Percentiles rank a stretch among this genome's conserved stretches.
phyloP scores from a whole-genome alignment of 2,329 filamentous ascomycete genomes.

The Colletotrichum melonis region DNA sequence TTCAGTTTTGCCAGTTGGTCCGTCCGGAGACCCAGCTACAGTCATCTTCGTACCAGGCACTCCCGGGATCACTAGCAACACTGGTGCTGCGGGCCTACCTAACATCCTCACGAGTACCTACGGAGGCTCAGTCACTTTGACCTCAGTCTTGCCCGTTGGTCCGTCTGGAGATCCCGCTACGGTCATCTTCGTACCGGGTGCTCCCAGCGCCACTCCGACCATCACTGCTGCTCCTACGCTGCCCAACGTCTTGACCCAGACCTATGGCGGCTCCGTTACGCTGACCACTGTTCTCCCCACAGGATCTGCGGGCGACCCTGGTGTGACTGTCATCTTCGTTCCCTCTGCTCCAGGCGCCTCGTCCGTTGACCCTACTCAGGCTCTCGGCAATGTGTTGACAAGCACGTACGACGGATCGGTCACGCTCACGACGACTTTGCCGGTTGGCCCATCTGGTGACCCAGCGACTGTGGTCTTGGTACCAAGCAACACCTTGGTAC shows the following conservation, averaged over 20 bases:
- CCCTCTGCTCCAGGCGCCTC: not conserved
- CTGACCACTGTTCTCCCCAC: not conserved
- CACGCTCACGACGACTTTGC: conserved; percentile 8
- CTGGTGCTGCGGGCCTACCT: not conserved
- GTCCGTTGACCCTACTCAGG: not conserved
- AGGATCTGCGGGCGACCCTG: conserved; percentile 1
- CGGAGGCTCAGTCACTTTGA: conserved; percentile 2
- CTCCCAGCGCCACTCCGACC: not conserved
- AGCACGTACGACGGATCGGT: conserved; percentile 24
- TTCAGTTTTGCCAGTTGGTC: not conserved
- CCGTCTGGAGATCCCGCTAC: not conserved
- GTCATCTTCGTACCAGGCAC: no score
- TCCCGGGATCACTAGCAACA: no score
- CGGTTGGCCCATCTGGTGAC: not conserved
- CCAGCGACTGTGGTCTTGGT: conserved; percentile 1
- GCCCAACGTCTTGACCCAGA: not conserved
- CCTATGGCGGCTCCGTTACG: not conserved
- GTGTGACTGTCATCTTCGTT: conserved; percentile 5
- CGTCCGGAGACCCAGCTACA: not conserved
- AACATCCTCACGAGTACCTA: conserved; percentile 1
- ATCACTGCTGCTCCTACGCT: not conserved
- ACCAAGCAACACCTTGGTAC: not conserved
- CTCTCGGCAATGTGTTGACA: conserved; percentile 4
- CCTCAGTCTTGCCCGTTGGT: not conserved
- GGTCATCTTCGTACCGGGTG: no score